A percentile compares a stretch with the other conserved stretches of the same genome.
phyloP scores from a whole-genome alignment of 176 grass and related monocot genomes.

The Elaeis guineensis region DNA sequence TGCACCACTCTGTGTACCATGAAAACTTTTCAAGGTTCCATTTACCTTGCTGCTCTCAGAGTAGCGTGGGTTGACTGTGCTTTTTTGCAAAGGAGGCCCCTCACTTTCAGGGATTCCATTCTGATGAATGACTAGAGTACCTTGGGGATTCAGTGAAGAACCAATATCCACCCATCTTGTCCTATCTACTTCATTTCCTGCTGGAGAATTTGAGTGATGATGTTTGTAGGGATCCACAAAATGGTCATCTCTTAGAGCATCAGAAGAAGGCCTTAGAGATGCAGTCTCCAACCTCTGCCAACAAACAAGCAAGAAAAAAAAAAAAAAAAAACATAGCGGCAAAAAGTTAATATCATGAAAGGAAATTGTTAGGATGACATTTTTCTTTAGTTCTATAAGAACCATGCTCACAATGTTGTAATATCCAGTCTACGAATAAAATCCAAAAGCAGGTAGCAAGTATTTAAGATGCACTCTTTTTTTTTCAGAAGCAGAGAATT shows the following conservation, averaged over 20 bases:
- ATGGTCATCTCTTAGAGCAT: slow-evolving; percentile 13
- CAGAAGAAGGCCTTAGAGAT: slow-evolving; percentile 19
- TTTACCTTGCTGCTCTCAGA: slow-evolving; percentile 26
- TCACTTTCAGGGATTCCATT: slow-evolving; percentile 28
- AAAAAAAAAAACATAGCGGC: background rate
- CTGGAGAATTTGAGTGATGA: slow-evolving; percentile 11
- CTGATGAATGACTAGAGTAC: slow-evolving; percentile 14
- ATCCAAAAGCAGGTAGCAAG: too few relatives aligned
- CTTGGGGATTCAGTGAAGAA: slow-evolving; percentile 21
- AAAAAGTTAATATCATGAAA: background rate
- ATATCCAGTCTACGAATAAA: too few relatives aligned
- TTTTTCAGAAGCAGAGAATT: too few relatives aligned
- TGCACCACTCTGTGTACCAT: slow-evolving; percentile 13
- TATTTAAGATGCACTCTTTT: too few relatives aligned
- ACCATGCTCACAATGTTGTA: too few relatives aligned
- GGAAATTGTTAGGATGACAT: background rate
- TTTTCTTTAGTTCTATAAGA: too few relatives aligned
- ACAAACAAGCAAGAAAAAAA: too few relatives aligned
- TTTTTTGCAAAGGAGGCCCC: slow-evolving; percentile 16
- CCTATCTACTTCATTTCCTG: slow-evolving; percentile 17
- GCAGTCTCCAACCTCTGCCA: slow-evolving; percentile 30
- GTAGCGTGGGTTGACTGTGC: slow-evolving; percentile 24
- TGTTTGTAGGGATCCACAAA: slow-evolving; percentile 11
- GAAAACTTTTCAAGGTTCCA: slow-evolving; percentile 33
- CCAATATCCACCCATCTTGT: slow-evolving; percentile 4